Percentiles rank a stretch among this genome's conserved stretches.
Evolutionary conservation across 2,329 filamentous ascomycete species (phyloP).

Genomic region (Alternaria sp.): DNA sequence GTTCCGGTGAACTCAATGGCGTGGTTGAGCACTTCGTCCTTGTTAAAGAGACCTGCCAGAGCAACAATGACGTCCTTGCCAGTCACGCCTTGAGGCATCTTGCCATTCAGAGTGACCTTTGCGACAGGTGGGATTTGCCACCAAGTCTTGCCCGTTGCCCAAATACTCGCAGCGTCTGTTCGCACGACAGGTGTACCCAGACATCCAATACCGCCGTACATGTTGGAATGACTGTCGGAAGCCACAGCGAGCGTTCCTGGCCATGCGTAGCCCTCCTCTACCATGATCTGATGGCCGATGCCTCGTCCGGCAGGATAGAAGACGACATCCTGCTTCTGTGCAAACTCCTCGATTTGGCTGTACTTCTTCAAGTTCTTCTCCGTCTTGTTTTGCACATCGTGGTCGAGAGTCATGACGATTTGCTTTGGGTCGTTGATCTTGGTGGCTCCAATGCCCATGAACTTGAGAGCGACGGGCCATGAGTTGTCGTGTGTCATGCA

Average conservation of each 20-base stretch:
- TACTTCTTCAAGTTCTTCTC: constrained; percentile 86
- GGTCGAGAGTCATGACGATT: constrained; percentile 84
- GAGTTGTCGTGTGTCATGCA: constrained; percentile 91
- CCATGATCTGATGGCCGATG: constrained; percentile 92
- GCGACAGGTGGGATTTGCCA: constrained; percentile 88
- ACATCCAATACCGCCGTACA: constrained; percentile 82
- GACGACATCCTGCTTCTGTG: constrained; percentile 75
- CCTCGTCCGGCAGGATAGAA: constrained; percentile 81
- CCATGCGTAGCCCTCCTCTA: constrained; percentile 86
- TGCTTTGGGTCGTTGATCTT: constrained; percentile 75
- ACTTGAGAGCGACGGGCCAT: constrained; percentile 78
- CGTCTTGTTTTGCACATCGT: constrained; percentile 86
- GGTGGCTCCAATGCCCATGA: constrained; percentile 82
- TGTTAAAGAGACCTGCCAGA: constrained; percentile 84
- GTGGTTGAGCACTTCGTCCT: constrained; percentile 90
- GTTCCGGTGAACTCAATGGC: constrained; percentile 86
- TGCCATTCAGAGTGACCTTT: constrained; percentile 78
- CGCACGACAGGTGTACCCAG: constrained; percentile 84
- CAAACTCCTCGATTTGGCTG: constrained; percentile 80
- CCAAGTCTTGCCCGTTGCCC: constrained; percentile 84
- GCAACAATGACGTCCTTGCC: constrained; percentile 96
- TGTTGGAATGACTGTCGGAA: constrained; percentile 78
- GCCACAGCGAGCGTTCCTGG: constrained; percentile 85
- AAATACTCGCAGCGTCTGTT: constrained; percentile 87
- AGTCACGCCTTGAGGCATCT: constrained; percentile 79